phyloP scores from a whole-genome alignment of 768 basidiomycete genomes.

The Leccinum ochraceum region DNA sequence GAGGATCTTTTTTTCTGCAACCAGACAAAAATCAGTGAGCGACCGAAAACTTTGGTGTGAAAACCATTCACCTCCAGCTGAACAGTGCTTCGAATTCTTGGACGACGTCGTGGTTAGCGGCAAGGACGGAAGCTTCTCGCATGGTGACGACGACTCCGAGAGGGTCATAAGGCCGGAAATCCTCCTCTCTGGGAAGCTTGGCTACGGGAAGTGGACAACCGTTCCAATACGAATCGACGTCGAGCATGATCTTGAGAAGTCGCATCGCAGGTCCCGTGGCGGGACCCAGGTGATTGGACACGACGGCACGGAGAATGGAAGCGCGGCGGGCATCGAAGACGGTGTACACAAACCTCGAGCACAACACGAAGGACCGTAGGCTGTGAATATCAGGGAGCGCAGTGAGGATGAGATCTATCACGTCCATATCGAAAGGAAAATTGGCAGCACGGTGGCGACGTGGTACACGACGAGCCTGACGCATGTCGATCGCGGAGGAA shows the following conservation, averaged over 20 bases:
- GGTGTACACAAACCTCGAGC: conserved; percentile 20
- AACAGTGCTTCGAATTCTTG: conserved; percentile 16
- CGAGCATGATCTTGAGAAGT: conserved; percentile 17
- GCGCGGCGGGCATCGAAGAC: conserved; percentile 13
- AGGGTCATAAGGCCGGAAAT: background rate
- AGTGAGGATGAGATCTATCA: conserved; percentile 16
- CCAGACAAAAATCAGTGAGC: conserved; percentile 5
- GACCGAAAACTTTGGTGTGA: background rate
- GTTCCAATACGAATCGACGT: conserved; percentile 18
- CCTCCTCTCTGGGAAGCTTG: conserved; percentile 17
- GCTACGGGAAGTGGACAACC: conserved; percentile 12
- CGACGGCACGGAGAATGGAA: conserved; percentile 16
- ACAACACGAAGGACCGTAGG: conserved; percentile 14
- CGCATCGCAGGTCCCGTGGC: conserved; percentile 11
- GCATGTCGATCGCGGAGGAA: background rate
- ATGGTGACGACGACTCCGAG: conserved; percentile 1
- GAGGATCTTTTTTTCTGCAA: conserved; percentile 39
- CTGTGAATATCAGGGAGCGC: conserved; percentile 11
- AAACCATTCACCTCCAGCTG: conserved; percentile 22
- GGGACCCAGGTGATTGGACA: conserved; percentile 19
- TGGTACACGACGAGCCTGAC: background rate
- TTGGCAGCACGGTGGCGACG: background rate
- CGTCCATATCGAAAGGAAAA: conserved; percentile 14
- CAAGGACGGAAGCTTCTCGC: conserved; percentile 17
- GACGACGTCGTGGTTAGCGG: conserved; percentile 18